Evolutionary conservation across 371 early-diverging fungal species (phyloP), one percentile per base, ranked within the genome.

Genomic region (Paraphysoderma sedebokerense): DNA sequence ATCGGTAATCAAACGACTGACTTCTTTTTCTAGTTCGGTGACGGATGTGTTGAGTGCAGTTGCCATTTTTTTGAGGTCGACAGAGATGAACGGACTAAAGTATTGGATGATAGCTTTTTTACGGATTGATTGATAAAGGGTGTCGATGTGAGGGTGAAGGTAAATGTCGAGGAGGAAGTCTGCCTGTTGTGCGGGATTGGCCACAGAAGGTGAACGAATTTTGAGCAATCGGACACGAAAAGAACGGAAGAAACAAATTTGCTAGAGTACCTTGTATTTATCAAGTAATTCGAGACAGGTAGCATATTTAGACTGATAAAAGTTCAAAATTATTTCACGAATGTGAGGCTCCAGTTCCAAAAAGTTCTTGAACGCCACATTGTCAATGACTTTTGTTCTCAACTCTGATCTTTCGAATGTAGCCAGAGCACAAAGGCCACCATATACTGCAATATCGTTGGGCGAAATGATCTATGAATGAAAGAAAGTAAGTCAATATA

Each of bases 401-500:
- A 90, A 60, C 38, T 85, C 79, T 32, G 63, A 49, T 31, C 90
- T 67, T 47, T 77, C 76, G 51, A 77, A 84, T 2, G 85, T 72
- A 6, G 86, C 82, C 33, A 90, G 55, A 0, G 85, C 85, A 53
- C 81, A 82, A 12, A 87, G 63, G 34, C 76, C 79, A 45, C 83
- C 84, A 57, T 85, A 85, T 2, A 81, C 65, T 12, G 88, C 87
- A 38, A 90, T 65, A 56, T 90, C 90, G 49, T 82, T 81, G 9
- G 84, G 65, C 0, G 86, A 73, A 26, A 87, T 58, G 12, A 85
- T 63, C 62, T 76, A 47, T 24, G n/a, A 24, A 19, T 8, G 6
- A 45, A 47, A 22, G 1, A 40, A 40, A 47, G 9, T 44, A 12
- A 12, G 2, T 38, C 9, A 46, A 6, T 28, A 13, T 27, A 39